phyloP scores from a whole-genome alignment of 176 grass and related monocot species.

The Dendrocalamus sinicus region DNA sequence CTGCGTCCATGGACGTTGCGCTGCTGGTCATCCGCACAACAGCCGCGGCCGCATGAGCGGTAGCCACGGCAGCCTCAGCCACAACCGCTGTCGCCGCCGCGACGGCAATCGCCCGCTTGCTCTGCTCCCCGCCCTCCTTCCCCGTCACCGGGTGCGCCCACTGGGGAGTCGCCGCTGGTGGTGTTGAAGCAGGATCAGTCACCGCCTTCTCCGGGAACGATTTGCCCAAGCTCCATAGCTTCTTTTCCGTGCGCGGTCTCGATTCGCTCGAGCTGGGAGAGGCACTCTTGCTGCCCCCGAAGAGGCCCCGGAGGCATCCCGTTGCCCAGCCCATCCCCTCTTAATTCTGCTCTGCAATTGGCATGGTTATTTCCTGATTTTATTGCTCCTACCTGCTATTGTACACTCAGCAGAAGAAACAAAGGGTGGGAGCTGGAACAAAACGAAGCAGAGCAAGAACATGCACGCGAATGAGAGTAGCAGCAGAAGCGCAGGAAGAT shows the following conservation, averaged over 20 bases:
- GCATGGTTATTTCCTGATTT: slow-evolving; percentile 19
- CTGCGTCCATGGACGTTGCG: slow-evolving; percentile 45
- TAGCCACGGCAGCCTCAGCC: slow-evolving; percentile 79
- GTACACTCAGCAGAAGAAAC: background rate
- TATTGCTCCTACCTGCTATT: too few relatives aligned
- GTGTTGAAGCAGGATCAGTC: background rate
- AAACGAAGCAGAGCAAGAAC: background rate
- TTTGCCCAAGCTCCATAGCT: slow-evolving; percentile 61
- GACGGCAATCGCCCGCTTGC: slow-evolving; percentile 86
- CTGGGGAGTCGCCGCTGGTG: slow-evolving; percentile 32
- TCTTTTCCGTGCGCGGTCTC: slow-evolving; percentile 49
- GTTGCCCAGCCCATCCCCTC: slow-evolving; percentile 72
- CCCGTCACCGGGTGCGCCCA: slow-evolving; percentile 27
- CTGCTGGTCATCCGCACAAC: slow-evolving; percentile 77
- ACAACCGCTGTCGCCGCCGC: slow-evolving; percentile 77
- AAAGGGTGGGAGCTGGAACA: slow-evolving; percentile 64
- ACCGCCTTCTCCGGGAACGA: slow-evolving; percentile 64
- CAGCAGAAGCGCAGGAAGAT: too few relatives aligned
- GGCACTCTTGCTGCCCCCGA: slow-evolving; percentile 62
- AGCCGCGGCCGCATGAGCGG: slow-evolving; percentile 69
- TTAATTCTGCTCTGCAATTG: slow-evolving; percentile 15
- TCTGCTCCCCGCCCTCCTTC: slow-evolving; percentile 62
- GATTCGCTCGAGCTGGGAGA: slow-evolving; percentile 10
- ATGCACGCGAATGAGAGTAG: too few relatives aligned
- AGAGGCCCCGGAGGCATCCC: slow-evolving; percentile 70